Conservation (phyloP, 2,329 filamentous ascomycete species). For the Pestalotiopsis fici region DNA sequence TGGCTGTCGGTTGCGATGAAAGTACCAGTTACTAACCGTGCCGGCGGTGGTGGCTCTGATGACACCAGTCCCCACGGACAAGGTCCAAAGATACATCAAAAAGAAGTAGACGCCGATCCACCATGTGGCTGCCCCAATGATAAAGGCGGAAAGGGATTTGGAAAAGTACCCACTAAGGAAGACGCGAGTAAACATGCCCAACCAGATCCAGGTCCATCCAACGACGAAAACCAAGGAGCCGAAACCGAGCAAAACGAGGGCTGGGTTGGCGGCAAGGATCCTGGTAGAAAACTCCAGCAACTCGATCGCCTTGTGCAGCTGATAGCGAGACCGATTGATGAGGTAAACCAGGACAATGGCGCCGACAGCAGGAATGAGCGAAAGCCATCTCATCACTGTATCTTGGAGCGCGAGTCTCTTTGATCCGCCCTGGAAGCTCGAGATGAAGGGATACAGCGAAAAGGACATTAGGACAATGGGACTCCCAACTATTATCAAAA, state of each 20-base stretch:
- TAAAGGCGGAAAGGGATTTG: constrained; percentile 62
- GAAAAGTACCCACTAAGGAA: constrained; percentile 91
- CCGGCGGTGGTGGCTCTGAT: constrained; percentile 91
- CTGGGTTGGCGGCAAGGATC: constrained; percentile 83
- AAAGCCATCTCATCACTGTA: constrained; percentile 82
- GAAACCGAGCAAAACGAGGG: constrained; percentile 81
- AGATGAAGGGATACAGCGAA: constrained; percentile 86
- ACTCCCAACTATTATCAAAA: constrained; percentile 78
- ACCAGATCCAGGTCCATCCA: constrained; percentile 92
- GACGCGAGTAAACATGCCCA: constrained; percentile 92
- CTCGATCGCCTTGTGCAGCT: constrained; percentile 78
- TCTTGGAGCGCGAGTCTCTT: constrained; percentile 71
- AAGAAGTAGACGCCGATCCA: constrained; percentile 93
- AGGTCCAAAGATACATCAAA: constrained; percentile 92
- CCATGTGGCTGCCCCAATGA: constrained; percentile 88
- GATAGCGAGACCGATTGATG: constrained; percentile 76
- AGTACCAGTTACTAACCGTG: constrained; percentile 98
- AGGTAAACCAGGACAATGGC: constrained; percentile 82
- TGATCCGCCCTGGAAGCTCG: constrained; percentile 85
- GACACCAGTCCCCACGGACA: constrained; percentile 83
- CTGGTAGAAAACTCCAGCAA: constrained; percentile 92
- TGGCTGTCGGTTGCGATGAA: constrained; percentile 84
- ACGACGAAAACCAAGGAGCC: constrained; percentile 74
- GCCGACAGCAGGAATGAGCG: constrained; percentile 73
- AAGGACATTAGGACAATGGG: constrained; percentile 87